phyloP scores from a whole-genome alignment of 164 flowering plant species.

The Protea cynaroides region DNA sequence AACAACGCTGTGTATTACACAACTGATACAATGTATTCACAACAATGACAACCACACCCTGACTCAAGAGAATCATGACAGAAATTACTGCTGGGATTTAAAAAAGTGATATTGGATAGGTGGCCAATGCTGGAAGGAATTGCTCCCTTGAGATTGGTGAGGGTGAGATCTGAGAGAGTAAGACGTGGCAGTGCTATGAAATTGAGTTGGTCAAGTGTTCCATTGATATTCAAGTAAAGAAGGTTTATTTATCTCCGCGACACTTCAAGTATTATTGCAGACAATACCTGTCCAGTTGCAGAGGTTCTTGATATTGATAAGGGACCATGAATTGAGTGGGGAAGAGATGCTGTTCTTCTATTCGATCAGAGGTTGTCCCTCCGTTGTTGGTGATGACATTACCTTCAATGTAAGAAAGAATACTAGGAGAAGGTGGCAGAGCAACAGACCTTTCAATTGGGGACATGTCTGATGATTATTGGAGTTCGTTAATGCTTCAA shows the following conservation, averaged over 20 bases:
- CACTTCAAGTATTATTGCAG: constrained; percentile 20
- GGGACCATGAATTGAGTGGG: constrained; percentile 32
- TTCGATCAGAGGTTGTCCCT: constrained; percentile 31
- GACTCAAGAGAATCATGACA: constrained; percentile 12
- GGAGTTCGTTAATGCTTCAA: too few relatives aligned
- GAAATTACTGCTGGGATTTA: constrained; percentile 32
- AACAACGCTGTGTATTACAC: too few relatives aligned
- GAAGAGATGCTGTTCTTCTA: constrained; percentile 28
- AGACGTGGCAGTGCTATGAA: constrained; percentile 37
- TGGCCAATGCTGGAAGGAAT: constrained; percentile 28
- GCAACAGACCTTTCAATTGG: background rate
- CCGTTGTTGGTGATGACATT: constrained; percentile 16
- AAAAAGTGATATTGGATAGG: constrained; percentile 26
- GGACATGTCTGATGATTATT: too few relatives aligned
- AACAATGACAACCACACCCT: too few relatives aligned
- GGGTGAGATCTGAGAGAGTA: constrained; percentile 24
- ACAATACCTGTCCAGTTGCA: constrained; percentile 40
- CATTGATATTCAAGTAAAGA: too few relatives aligned
- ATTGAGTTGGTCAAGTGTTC: constrained; percentile 26
- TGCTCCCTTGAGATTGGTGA: constrained; percentile 19
- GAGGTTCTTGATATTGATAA: constrained; percentile 18
- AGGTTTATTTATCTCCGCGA: constrained; percentile 24
- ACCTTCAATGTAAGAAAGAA: background rate
- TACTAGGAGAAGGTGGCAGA: constrained; percentile 4
- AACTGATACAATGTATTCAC: too few relatives aligned